Evolutionary conservation across 2,329 filamentous ascomycete genomes (phyloP).

Genomic region (Colletotrichum nymphaeae): DNA sequence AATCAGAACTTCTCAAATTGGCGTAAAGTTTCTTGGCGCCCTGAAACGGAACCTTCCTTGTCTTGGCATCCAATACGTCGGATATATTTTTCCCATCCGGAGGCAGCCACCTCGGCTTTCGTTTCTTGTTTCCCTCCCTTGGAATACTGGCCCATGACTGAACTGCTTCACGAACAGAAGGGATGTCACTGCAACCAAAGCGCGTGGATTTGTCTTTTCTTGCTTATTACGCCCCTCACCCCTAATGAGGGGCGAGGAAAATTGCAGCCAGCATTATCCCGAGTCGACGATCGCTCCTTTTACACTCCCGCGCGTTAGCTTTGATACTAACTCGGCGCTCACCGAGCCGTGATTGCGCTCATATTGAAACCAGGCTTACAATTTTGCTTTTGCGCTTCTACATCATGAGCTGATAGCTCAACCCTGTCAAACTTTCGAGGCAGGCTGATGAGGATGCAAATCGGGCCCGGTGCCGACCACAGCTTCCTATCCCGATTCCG

Average conservation of each 20-base stretch:
- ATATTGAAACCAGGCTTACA: neutral
- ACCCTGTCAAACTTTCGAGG: neutral
- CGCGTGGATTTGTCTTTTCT: neutral
- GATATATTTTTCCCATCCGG: neutral
- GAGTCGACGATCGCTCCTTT: neutral
- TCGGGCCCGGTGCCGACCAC: neutral
- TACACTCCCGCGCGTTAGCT: neutral
- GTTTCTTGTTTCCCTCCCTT: neutral
- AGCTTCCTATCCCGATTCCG: neutral
- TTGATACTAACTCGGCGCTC: neutral
- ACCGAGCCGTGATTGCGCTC: conserved; percentile 2
- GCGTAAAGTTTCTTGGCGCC: conserved; percentile 14
- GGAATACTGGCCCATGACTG: neutral
- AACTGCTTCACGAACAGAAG: neutral
- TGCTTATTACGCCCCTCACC: neutral
- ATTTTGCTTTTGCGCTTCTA: neutral
- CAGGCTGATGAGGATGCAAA: neutral
- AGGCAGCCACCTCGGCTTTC: neutral
- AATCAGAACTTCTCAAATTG: neutral
- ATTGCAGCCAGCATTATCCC: neutral
- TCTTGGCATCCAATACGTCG: conserved; percentile 17
- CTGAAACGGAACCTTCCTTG: conserved; percentile 21
- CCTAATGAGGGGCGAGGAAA: neutral
- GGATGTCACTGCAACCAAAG: neutral
- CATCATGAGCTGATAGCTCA: neutral